Percentiles rank a stretch among this genome's conserved stretches.
Evolutionary conservation across 371 early-diverging fungal species (phyloP).

Genomic region (Mucor irregularis): DNA sequence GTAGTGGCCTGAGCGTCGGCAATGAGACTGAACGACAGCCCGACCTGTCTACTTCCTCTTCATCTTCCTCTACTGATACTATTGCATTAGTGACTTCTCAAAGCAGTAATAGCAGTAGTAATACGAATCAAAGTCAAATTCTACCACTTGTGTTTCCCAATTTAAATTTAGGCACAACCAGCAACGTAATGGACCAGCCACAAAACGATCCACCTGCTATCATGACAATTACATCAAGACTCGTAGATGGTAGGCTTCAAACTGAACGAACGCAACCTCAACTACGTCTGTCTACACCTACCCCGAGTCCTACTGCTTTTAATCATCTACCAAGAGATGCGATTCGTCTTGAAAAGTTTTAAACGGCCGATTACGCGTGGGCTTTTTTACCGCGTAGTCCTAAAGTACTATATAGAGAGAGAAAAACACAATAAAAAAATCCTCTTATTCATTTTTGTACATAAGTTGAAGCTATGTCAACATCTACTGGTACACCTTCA

Average conservation of each 20-base stretch:
- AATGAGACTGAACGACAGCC: no score
- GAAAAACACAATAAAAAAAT: no score
- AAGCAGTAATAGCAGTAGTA: neutral
- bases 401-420: no score
- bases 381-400: no score
- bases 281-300: conserved; percentile 13
- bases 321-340: conserved; percentile 39
- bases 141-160: neutral
- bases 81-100: no score
- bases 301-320: conserved; percentile 26
- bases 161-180: neutral
- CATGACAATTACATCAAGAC: conserved; percentile 4
- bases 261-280: conserved; percentile 11
- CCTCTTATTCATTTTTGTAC: no score
- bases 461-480: no score
- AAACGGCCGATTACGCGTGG: neutral
- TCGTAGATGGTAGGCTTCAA: conserved; percentile 9
- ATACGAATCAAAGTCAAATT: neutral
- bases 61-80: no score
- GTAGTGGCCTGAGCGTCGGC: neutral
- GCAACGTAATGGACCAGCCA: neutral
- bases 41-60: no score
- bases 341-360: conserved; percentile 36
- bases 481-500: neutral
- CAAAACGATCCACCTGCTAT: conserved; percentile 3